Conservation (phyloP, 2,329 filamentous ascomycete genomes). For the Hymenoscyphus albidus region DNA sequence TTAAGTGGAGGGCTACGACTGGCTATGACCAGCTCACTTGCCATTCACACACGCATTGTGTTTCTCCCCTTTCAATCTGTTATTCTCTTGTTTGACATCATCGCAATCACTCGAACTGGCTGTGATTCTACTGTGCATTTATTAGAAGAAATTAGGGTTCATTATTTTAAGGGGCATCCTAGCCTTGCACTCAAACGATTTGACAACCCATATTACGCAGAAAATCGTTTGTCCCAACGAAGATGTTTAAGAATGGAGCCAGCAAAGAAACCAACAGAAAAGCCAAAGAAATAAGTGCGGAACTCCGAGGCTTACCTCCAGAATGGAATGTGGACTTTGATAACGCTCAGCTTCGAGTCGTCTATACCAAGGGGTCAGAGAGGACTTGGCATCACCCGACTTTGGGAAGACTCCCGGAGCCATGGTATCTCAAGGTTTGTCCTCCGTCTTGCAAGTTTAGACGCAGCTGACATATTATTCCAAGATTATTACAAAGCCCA, state of each 20-base stretch:
- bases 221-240: not conserved
- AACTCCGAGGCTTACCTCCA: conserved; percentile 16
- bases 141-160: not conserved
- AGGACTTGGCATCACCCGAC: conserved; percentile 17
- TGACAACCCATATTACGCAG: not conserved
- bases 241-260: not conserved
- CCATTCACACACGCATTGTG: not conserved
- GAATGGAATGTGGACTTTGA: conserved; percentile 14
- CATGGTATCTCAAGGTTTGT: conserved; percentile 18
- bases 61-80: not conserved
- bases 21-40: too few species aligned
- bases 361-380: conserved; percentile 11
- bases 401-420: conserved; percentile 19
- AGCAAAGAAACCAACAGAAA: conserved; percentile 3
- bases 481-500: not conserved
- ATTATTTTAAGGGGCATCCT: not conserved
- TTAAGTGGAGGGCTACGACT: too few species aligned
- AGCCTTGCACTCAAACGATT: not conserved
- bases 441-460: too few species aligned
- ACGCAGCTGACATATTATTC: not conserved
- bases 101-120: not conserved
- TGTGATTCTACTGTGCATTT: not conserved
- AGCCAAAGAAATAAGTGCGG: conserved; percentile 10
- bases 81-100: not conserved
- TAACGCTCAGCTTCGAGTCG: conserved; percentile 6